phyloP scores from a whole-genome alignment of 1,139 yeast genomes.

The Yamadazyma diddensiae region DNA sequence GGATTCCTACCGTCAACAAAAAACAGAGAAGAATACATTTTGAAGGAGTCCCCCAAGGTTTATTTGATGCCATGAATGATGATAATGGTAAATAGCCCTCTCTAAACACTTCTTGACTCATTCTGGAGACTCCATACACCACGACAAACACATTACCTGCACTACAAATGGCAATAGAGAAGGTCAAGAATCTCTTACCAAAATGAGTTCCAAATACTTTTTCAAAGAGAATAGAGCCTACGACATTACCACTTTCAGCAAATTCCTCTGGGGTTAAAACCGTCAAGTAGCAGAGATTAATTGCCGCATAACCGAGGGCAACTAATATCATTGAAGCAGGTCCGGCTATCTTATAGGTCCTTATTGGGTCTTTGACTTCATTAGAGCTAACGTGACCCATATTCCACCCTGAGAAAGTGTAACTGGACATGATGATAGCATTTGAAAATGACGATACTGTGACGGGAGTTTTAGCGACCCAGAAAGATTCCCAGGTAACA shows the following conservation, averaged over 20 bases:
- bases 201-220: constrained; percentile 50
- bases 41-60: constrained; percentile 57
- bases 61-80: constrained; percentile 49
- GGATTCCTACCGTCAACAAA: constrained; percentile 33
- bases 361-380: constrained; percentile 56
- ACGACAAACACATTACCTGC: constrained; percentile 66
- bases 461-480: constrained; percentile 24
- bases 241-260: constrained; percentile 51
- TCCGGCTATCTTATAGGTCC: constrained; percentile 60
- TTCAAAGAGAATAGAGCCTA: constrained; percentile 58
- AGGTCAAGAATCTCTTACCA: constrained; percentile 53
- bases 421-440: constrained; percentile 57
- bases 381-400: constrained; percentile 60
- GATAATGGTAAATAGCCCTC: constrained; percentile 62
- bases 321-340: constrained; percentile 51
- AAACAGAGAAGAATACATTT: constrained; percentile 43
- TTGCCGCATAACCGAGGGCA: constrained; percentile 48
- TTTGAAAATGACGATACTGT: constrained; percentile 48
- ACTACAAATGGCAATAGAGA: constrained; percentile 57
- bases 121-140: constrained; percentile 55
- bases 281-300: constrained; percentile 55
- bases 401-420: constrained; percentile 65
- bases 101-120: constrained; percentile 62
- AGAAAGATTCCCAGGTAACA: constrained; percentile 33
- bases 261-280: constrained; percentile 55